Evolutionary conservation across 345 rosid genomes (phyloP).

Genomic region (Cardiospermum halicacabum): DNA sequence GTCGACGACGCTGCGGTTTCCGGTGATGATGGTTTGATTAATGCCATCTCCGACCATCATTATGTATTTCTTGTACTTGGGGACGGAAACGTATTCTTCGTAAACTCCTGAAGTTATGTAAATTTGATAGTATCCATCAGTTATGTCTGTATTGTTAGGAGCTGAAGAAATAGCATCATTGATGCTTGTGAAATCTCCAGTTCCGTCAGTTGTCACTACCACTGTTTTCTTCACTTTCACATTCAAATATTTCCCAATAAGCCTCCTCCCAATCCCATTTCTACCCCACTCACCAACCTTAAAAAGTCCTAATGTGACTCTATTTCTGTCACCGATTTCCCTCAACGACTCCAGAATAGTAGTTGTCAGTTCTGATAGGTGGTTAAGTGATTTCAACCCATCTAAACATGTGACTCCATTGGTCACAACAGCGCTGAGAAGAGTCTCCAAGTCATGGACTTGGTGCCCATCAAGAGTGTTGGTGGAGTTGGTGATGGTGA

Average conservation of each 20-base stretch:
- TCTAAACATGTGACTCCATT: constrained; percentile 34
- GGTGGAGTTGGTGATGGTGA: neutral
- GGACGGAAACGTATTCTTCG: constrained; percentile 30
- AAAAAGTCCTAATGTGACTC: constrained; percentile 32
- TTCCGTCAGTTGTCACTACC: constrained; percentile 21
- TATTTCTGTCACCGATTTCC: constrained; percentile 14
- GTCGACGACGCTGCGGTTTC: constrained; percentile 24
- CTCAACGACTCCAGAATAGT: too few relatives aligned
- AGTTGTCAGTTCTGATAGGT: too few relatives aligned
- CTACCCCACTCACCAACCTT: constrained; percentile 21
- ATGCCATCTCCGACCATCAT: constrained; percentile 44
- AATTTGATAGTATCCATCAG: constrained; percentile 26
- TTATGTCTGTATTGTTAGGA: constrained; percentile 17
- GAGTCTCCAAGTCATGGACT: constrained; percentile 24
- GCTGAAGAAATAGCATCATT: constrained; percentile 33
- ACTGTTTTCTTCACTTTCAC: constrained; percentile 6
- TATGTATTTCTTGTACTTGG: constrained; percentile 21
- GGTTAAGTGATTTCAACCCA: constrained; percentile 17
- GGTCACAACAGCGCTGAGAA: constrained; percentile 40
- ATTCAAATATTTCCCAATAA: neutral
- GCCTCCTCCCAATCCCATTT: constrained; percentile 7
- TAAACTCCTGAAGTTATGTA: constrained; percentile 29
- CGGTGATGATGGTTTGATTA: constrained; percentile 27
- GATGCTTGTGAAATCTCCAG: constrained; percentile 24
- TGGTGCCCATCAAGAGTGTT: constrained; percentile 3